These are phyloP conservation scores for Tetrastigma voinierianum DNA, from an alignment of 164 flowering plant genomes.

Conservation along the genomic window DNA sequence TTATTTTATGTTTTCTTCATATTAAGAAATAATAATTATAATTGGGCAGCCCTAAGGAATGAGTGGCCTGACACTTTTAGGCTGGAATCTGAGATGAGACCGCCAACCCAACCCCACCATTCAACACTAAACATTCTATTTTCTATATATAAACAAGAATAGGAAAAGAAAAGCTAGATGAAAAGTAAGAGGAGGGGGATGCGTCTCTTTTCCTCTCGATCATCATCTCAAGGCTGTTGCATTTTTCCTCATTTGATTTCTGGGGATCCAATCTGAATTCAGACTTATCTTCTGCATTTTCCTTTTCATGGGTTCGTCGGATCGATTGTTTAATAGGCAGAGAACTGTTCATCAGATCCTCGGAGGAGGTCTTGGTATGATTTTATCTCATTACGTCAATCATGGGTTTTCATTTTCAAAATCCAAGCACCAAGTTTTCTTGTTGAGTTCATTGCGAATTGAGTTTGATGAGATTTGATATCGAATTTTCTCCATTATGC, in stretches of 20 bases:
- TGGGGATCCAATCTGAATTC: constrained; percentile 11
- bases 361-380: constrained; percentile 77
- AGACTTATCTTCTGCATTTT: background rate
- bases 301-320: constrained; percentile 55
- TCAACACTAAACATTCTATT: background rate
- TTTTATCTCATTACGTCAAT: background rate
- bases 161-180: background rate
- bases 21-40: background rate
- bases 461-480: background rate
- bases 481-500: background rate
- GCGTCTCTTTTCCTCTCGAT: constrained; percentile 1
- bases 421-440: background rate
- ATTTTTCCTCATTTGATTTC: constrained; percentile 2
- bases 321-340: constrained; percentile 59
- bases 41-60: constrained; percentile 8
- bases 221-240: constrained; percentile 9
- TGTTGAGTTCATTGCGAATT: background rate
- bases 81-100: constrained; percentile 41
- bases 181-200: constrained; percentile 7
- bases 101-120: constrained; percentile 18
- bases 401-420: background rate
- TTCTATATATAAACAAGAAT: background rate
- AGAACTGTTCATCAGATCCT: constrained; percentile 75
- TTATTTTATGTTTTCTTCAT: background rate
- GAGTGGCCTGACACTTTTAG: constrained; percentile 45